A percentile compares a stretch with the other conserved stretches of the same genome.
phyloP scores from a whole-genome alignment of 305 asterid species.

The Fraxinus albicans region DNA sequence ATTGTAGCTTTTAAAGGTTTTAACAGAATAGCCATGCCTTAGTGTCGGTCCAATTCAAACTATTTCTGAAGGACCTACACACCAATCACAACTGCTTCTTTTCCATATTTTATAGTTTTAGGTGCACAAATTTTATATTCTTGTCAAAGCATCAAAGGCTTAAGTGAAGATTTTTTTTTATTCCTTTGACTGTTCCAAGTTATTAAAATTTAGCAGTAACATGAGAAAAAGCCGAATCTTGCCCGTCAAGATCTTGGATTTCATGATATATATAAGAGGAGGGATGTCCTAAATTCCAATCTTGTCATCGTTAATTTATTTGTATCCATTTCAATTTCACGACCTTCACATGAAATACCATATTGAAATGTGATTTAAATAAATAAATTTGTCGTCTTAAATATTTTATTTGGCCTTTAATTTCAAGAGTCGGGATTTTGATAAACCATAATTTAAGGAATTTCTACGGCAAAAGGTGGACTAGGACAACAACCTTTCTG shows the following conservation, averaged over 20 bases:
- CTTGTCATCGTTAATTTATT: background rate
- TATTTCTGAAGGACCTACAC: background rate
- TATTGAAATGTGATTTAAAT: background rate
- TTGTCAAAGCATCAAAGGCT: background rate
- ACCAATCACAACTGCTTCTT: background rate
- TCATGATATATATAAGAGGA: too few relatives aligned
- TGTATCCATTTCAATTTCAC: background rate
- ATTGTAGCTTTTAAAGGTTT: background rate
- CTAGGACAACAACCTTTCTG: background rate
- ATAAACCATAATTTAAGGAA: background rate
- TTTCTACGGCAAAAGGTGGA: background rate
- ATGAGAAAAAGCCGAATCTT: too few relatives aligned
- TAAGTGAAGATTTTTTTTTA: too few relatives aligned
- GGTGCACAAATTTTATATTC: background rate
- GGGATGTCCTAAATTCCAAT: background rate
- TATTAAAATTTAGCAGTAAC: too few relatives aligned
- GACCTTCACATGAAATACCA: background rate
- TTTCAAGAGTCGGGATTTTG: background rate
- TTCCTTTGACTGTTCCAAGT: too few relatives aligned
- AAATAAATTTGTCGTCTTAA: background rate
- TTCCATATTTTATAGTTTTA: background rate
- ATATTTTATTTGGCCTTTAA: background rate
- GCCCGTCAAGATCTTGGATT: too few relatives aligned
- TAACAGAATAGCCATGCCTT: background rate
- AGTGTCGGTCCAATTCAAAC: background rate